Evolutionary conservation across 176 grass and related monocot genomes (phyloP).

Genomic region (Olyra latifolia): DNA sequence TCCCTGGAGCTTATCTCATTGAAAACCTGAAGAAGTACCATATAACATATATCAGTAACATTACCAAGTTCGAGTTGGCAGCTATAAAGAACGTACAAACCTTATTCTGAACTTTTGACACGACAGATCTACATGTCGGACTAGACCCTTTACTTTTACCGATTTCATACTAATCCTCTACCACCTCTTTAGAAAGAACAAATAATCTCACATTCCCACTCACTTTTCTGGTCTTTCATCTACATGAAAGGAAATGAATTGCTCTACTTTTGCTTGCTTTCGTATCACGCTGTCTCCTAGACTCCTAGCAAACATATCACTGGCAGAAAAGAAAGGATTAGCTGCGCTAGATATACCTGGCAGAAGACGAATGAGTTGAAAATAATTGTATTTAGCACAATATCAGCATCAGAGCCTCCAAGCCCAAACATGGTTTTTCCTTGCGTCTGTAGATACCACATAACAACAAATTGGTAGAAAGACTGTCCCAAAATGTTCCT

Average conservation of each 20-base stretch:
- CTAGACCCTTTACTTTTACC: background rate
- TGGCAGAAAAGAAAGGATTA: conserved; percentile 4
- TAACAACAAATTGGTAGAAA: conserved; percentile 76
- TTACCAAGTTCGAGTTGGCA: background rate
- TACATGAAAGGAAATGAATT: background rate
- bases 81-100: background rate
- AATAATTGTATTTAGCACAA: conserved; percentile 85
- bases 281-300: background rate
- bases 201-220: background rate
- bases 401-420: conserved; percentile 45
- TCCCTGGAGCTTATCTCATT: conserved; percentile 97
- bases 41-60: background rate
- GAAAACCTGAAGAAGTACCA: conserved; percentile 59
- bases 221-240: background rate
- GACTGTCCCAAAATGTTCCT: conserved; percentile 94
- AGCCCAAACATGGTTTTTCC: conserved; percentile 68
- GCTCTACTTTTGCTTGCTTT: background rate
- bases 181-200: background rate
- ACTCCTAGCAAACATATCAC: background rate
- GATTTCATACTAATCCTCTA: background rate
- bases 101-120: background rate
- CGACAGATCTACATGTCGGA: background rate
- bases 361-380: conserved; percentile 99
- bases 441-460: conserved; percentile 92
- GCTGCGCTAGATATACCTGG: conserved; percentile 55